Conservation (phyloP, 371 early-diverging fungal species). For the Mucor piriformis region DNA sequence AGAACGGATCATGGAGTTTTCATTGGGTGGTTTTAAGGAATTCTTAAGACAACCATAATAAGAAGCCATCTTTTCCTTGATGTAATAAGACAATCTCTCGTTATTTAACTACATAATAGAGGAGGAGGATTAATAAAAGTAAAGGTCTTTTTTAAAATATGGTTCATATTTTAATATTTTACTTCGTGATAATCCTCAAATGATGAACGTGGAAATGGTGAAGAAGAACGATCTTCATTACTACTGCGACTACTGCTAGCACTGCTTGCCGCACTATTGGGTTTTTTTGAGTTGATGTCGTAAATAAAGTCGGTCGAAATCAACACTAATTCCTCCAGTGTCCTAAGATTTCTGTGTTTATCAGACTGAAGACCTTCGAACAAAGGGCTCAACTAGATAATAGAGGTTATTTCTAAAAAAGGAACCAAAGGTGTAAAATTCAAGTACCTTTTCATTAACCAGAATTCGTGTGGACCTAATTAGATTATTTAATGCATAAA, state of each 20-base stretch:
- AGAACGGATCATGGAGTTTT: constrained; percentile 2
- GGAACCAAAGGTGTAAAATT: too few relatives aligned
- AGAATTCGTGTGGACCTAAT: constrained; percentile 25
- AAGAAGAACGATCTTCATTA: background rate
- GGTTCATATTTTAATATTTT: constrained; percentile 2
- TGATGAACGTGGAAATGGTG: constrained; percentile 7
- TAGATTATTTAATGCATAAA: constrained; percentile 21
- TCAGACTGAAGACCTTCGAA: constrained; percentile 19
- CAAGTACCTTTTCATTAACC: constrained; percentile 28
- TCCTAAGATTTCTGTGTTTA: constrained; percentile 24
- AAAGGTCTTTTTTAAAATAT: background rate
- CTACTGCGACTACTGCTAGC: background rate
- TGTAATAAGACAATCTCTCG: constrained; percentile 31
- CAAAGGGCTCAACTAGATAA: constrained; percentile 13
- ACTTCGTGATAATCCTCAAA: constrained; percentile 22
- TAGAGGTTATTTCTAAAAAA: background rate
- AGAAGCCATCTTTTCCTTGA: constrained; percentile 31
- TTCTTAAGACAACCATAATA: constrained; percentile 28
- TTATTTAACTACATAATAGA: constrained; percentile 18
- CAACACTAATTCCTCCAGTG: constrained; percentile 19
- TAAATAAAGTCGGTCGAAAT: constrained; percentile 19
- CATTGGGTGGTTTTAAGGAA: constrained; percentile 13
- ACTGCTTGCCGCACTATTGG: background rate
- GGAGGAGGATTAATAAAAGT: background rate
- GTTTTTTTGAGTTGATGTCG: constrained; percentile 12